phyloP scores from a whole-genome alignment of 306 rosid genomes.

The Casuarina equisetifolia region DNA sequence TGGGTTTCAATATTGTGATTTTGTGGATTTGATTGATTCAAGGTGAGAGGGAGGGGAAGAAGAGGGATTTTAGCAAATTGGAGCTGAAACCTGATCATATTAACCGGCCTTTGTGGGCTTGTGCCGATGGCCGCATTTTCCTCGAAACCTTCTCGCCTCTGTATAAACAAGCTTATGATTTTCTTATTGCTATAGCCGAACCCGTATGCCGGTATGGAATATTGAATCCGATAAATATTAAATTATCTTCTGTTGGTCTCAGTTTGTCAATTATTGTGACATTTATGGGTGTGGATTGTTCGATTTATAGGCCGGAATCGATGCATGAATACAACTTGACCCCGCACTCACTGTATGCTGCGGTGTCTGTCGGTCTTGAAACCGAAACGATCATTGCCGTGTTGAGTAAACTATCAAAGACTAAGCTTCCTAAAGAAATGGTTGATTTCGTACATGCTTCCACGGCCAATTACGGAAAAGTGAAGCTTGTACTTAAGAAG shows the following conservation, averaged over 20 bases:
- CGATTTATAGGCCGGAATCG: conserved; percentile 76
- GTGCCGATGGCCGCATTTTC: conserved; percentile 89
- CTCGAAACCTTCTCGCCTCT: conserved; percentile 91
- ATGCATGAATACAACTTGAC: conserved; percentile 97
- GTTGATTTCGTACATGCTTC: conserved; percentile 77
- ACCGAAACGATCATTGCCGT: conserved; percentile 81
- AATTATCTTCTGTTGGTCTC: not conserved
- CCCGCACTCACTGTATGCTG: conserved; percentile 90
- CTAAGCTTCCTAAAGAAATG: conserved; percentile 97
- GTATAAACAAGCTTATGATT: conserved; percentile 95
- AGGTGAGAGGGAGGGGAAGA: conserved; percentile 49
- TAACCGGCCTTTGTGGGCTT: conserved; percentile 94
- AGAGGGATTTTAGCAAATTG: conserved; percentile 79
- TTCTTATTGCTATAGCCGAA: conserved; percentile 90
- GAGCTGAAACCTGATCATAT: conserved; percentile 81
- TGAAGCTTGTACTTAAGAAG: conserved; percentile 95
- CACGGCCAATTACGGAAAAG: conserved; percentile 94
- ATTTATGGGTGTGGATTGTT: conserved; percentile 7
- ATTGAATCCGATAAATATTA: not conserved
- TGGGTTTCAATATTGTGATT: conserved; percentile 9
- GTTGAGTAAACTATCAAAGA: conserved; percentile 82
- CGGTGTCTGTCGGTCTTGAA: conserved; percentile 91
- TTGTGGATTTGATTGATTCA: conserved; percentile 22
- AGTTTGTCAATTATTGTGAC: conserved; percentile 6
- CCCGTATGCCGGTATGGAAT: conserved; percentile 84